phyloP scores from a whole-genome alignment of 116 monocot genomes.

The Posidonia oceanica region DNA sequence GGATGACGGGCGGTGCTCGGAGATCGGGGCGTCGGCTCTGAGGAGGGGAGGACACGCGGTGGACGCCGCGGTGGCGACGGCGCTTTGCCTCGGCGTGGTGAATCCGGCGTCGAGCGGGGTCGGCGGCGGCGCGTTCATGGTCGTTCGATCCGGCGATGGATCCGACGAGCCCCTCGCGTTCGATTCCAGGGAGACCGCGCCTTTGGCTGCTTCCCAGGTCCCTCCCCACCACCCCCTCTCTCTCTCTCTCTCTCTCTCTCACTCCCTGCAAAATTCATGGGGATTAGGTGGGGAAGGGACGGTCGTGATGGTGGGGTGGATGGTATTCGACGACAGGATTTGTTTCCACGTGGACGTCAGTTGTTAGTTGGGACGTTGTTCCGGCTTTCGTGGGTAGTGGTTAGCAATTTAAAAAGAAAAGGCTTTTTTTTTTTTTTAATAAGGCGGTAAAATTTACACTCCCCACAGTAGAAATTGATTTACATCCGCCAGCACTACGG shows the following conservation, averaged over 20 bases:
- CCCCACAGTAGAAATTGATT: too few species aligned
- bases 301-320: too few species aligned
- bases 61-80: slow-evolving; percentile 75
- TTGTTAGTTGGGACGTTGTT: too few species aligned
- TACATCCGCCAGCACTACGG: too few species aligned
- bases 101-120: slow-evolving; percentile 79
- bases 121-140: slow-evolving; percentile 72
- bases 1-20: slow-evolving; percentile 67
- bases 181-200: slow-evolving; percentile 85
- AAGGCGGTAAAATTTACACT: too few species aligned
- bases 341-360: too few species aligned
- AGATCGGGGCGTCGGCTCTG: slow-evolving; percentile 43
- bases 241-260: background rate
- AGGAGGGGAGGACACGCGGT: slow-evolving; percentile 66
- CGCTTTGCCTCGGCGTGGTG: slow-evolving; percentile 60
- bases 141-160: slow-evolving; percentile 27
- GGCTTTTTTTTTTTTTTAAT: too few species aligned
- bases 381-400: too few species aligned
- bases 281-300: too few species aligned
- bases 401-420: too few species aligned
- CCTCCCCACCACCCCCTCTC: too few species aligned
- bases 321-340: too few species aligned
- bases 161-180: slow-evolving; percentile 41
- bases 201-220: slow-evolving; percentile 54
- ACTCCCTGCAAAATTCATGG: background rate